Conservation (phyloP, 306 rosid genomes). For the Astragalus membranaceus region DNA sequence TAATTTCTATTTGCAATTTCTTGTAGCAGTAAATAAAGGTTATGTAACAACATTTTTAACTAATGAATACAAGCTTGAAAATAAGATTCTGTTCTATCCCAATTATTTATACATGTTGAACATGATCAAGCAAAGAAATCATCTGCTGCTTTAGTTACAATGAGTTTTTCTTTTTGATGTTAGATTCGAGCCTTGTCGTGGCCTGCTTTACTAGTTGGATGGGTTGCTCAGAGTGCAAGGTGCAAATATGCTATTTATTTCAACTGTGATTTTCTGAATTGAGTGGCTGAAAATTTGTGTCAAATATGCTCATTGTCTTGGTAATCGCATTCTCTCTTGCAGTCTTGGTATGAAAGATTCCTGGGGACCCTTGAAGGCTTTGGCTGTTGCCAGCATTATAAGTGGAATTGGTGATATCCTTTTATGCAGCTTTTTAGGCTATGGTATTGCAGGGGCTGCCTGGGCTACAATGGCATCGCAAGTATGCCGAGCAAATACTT, state of each 20-base stretch:
- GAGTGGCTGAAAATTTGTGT: not conserved
- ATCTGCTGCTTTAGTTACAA: slow-evolving; percentile 10
- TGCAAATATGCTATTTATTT: slow-evolving; percentile 15
- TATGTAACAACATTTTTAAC: not conserved
- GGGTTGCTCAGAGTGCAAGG: slow-evolving; percentile 64
- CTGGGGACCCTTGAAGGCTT: slow-evolving; percentile 79
- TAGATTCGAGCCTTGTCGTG: slow-evolving; percentile 59
- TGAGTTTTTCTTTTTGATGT: slow-evolving; percentile 2
- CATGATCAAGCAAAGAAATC: slow-evolving; percentile 13
- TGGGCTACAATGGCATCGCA: slow-evolving; percentile 85
- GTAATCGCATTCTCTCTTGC: not conserved
- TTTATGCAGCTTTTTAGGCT: slow-evolving; percentile 48
- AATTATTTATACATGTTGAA: not conserved
- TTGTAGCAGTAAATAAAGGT: not conserved
- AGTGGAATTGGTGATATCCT: slow-evolving; percentile 62
- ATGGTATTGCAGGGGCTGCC: slow-evolving; percentile 82
- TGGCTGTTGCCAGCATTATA: slow-evolving; percentile 53
- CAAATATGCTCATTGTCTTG: not conserved
- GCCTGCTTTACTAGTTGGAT: slow-evolving; percentile 54
- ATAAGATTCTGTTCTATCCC: not conserved
- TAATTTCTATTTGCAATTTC: not conserved
- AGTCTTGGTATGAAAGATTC: slow-evolving; percentile 97
- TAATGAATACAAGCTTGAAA: not conserved
- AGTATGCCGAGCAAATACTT: slow-evolving; percentile 27
- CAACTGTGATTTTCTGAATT: not conserved